Conservation (phyloP, 495 filamentous ascomycete genomes). For the Pseudoneurospora amorphoporcata region DNA sequence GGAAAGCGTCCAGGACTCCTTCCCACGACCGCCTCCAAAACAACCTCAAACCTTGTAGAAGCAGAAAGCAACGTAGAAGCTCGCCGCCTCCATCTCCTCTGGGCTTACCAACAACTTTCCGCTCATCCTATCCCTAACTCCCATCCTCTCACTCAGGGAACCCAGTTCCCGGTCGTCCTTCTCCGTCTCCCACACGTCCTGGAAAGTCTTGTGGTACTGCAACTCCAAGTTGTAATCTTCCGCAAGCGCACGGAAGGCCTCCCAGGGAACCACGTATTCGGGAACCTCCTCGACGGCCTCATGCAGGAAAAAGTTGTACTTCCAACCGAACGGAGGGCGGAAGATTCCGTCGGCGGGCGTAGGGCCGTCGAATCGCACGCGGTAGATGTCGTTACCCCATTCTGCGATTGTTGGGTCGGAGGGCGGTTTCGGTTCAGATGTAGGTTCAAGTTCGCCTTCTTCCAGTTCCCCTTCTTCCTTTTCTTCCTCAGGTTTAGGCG, state of each 20-base stretch:
- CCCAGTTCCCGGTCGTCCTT: constrained; percentile 71
- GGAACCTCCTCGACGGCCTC: constrained; percentile 94
- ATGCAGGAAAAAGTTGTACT: constrained; percentile 89
- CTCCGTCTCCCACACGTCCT: constrained; percentile 84
- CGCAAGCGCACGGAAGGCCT: constrained; percentile 85
- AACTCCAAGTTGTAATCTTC: constrained; percentile 95
- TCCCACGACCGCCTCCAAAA: background rate
- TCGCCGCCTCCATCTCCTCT: constrained; percentile 83
- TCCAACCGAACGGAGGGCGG: constrained; percentile 92
- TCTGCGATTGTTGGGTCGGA: constrained; percentile 35
- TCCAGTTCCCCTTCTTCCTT: constrained; percentile 38
- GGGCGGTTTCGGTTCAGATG: background rate
- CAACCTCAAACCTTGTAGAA: constrained; percentile 72
- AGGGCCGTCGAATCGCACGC: constrained; percentile 71
- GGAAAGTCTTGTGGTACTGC: constrained; percentile 80
- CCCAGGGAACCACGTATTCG: constrained; percentile 98
- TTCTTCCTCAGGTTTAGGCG: constrained; percentile 2
- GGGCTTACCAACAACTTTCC: constrained; percentile 59
- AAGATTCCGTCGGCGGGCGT: constrained; percentile 76
- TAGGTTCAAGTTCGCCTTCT: constrained; percentile 28
- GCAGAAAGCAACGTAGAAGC: constrained; percentile 86
- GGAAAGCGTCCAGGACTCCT: background rate
- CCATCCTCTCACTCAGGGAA: constrained; percentile 85
- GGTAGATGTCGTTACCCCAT: constrained; percentile 92
- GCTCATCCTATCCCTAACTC: constrained; percentile 61